phyloP scores from a whole-genome alignment of 768 basidiomycete species.

The Phanerochaete carnosa region DNA sequence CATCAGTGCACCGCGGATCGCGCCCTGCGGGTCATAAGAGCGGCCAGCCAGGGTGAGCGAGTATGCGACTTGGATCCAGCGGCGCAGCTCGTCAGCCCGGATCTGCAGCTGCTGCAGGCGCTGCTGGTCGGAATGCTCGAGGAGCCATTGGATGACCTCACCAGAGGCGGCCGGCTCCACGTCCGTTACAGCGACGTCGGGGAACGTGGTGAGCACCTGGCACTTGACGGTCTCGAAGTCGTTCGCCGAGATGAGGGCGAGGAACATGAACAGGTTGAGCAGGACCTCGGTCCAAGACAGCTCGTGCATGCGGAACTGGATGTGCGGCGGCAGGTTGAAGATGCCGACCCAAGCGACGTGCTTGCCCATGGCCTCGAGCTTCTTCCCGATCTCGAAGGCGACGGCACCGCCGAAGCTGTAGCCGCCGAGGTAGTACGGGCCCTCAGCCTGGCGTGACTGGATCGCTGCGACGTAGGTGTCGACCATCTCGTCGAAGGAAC shows the following conservation, averaged over 20 bases:
- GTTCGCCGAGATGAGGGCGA: constrained; percentile 28
- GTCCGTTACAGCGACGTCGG: constrained; percentile 17
- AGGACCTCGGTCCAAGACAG: constrained; percentile 38
- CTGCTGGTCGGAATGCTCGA: constrained; percentile 23
- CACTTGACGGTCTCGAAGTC: constrained; percentile 18
- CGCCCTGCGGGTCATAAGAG: constrained; percentile 24
- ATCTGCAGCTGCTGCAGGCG: constrained; percentile 28
- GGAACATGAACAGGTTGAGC: constrained; percentile 40
- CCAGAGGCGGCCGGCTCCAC: constrained; percentile 17
- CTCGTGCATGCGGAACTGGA: constrained; percentile 40
- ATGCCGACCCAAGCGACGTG: constrained; percentile 38
- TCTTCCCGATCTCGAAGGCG: constrained; percentile 40
- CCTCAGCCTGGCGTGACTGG: constrained; percentile 30
- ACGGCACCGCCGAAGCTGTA: constrained; percentile 45
- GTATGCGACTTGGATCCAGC: constrained; percentile 31
- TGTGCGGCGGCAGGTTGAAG: constrained; percentile 41
- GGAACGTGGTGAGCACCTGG: constrained; percentile 18
- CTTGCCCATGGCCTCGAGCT: constrained; percentile 33
- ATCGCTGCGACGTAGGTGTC: constrained; percentile 33
- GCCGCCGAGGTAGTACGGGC: constrained; percentile 41
- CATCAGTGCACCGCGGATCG: constrained; percentile 22
- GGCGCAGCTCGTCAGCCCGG: constrained; percentile 21
- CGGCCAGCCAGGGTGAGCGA: constrained; percentile 25
- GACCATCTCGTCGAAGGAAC: constrained; percentile 38
- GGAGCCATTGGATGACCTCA: constrained; percentile 23